Percentiles rank a stretch among this genome's conserved stretches.
phyloP scores from a whole-genome alignment of 306 rosid genomes.

The Castanea mollissima region DNA sequence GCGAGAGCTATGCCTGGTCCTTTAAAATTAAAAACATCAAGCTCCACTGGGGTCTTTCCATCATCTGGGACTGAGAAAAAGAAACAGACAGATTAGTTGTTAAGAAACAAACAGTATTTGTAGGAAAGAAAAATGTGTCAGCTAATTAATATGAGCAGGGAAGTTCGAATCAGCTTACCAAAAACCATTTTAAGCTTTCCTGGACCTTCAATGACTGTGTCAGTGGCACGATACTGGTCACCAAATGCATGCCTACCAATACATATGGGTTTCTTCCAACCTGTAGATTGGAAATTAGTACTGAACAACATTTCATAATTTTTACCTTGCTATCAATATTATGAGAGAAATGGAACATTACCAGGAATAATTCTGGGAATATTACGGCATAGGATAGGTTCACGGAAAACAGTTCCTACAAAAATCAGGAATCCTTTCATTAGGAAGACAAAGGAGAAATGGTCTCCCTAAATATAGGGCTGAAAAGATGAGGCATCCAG shows the following conservation, averaged over 20 bases:
- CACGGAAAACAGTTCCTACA: conserved; percentile 93
- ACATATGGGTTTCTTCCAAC: conserved; percentile 98
- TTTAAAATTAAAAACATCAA: conserved; percentile 78
- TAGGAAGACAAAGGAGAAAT: conserved; percentile 18
- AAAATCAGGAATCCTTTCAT: neutral
- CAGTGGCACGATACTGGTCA: conserved; percentile 97
- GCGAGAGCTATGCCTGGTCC: conserved; percentile 94
- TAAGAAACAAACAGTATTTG: conserved; percentile 17
- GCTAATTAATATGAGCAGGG: conserved; percentile 13
- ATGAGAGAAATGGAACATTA: conserved; percentile 35
- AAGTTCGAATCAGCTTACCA: conserved; percentile 49
- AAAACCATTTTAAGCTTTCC: conserved; percentile 96
- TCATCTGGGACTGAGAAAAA: conserved; percentile 70
- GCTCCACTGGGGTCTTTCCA: conserved; percentile 65
- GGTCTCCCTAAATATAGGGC: neutral
- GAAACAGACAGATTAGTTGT: conserved; percentile 16
- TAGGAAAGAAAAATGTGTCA: conserved; percentile 11
- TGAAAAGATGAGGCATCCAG: neutral
- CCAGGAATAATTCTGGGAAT: conserved; percentile 78
- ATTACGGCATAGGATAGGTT: conserved; percentile 83
- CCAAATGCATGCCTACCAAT: conserved; percentile 99
- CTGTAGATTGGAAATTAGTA: conserved; percentile 49
- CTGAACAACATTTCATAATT: conserved; percentile 21
- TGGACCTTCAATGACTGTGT: conserved; percentile 63
- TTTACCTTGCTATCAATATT: conserved; percentile 20